phyloP scores from a whole-genome alignment of 108 stramenopile genomes.

The Schizochytrium sp. region DNA sequence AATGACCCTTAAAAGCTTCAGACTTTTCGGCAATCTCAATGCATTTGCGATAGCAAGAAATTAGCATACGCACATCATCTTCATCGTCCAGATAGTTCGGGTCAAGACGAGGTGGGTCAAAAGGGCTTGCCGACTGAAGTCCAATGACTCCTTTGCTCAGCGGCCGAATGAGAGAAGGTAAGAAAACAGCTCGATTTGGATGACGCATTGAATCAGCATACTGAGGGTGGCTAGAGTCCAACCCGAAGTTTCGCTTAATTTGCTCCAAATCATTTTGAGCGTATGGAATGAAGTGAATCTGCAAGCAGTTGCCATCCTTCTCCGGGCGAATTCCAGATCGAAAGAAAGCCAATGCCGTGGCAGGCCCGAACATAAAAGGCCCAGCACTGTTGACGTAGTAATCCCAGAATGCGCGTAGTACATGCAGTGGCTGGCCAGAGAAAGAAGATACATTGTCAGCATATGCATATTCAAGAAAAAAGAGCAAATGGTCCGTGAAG shows the following conservation, averaged over 20 bases:
- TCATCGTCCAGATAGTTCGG: slow-evolving; percentile 48
- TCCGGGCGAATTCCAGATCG: slow-evolving; percentile 51
- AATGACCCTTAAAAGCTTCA: slow-evolving; percentile 22
- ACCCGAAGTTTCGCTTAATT: slow-evolving; percentile 24
- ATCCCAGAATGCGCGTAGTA: background rate
- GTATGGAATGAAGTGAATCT: slow-evolving; percentile 53
- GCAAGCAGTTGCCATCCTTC: slow-evolving; percentile 15
- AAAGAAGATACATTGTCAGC: background rate
- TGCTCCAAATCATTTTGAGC: slow-evolving; percentile 5
- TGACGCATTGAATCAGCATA: background rate
- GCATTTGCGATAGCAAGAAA: slow-evolving; percentile 1
- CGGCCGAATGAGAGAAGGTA: slow-evolving; percentile 37
- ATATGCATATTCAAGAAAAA: slow-evolving; percentile 45
- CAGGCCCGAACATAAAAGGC: background rate
- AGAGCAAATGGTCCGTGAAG: slow-evolving; percentile 75
- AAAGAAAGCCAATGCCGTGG: slow-evolving; percentile 38
- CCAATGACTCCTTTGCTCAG: slow-evolving; percentile 35
- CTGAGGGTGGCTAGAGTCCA: background rate
- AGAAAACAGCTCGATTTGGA: background rate
- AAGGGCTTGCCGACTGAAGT: slow-evolving; percentile 4
- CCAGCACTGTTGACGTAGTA: slow-evolving; percentile 10
- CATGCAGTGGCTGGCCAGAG: background rate
- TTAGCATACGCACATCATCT: background rate
- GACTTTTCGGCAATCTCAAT: slow-evolving; percentile 42
- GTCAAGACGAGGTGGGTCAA: slow-evolving; percentile 27